These are phyloP conservation scores for Vitis hybrid DNA, from an alignment of 177 flowering plant species.

Conservation along the genomic window DNA sequence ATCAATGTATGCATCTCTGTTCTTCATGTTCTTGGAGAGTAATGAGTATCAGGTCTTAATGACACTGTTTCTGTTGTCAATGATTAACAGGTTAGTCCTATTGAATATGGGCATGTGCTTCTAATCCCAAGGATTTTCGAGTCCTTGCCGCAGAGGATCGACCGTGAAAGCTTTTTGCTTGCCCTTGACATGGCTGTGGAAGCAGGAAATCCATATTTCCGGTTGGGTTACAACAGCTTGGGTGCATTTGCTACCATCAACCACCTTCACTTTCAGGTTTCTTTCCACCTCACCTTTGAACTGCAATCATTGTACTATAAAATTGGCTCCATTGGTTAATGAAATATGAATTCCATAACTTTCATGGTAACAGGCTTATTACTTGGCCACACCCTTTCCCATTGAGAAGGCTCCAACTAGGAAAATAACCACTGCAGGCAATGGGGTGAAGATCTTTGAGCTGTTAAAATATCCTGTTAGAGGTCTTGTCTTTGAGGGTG, in stretches of 20 bases:
- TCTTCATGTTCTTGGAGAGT: not conserved
- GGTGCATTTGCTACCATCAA: constrained; percentile 95
- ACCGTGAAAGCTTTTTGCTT: constrained; percentile 65
- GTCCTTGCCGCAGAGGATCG: constrained; percentile 79
- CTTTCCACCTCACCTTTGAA: not conserved
- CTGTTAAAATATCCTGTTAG: constrained; percentile 70
- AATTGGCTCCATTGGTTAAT: not conserved
- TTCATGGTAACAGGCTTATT: constrained; percentile 61
- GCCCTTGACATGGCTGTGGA: constrained; percentile 77
- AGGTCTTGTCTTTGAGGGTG: constrained; percentile 77
- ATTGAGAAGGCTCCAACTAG: constrained; percentile 70
- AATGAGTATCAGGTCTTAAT: not conserved
- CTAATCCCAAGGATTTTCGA: constrained; percentile 74
- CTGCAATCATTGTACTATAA: not conserved
- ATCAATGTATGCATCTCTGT: constrained; percentile 54
- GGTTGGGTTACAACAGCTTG: constrained; percentile 87
- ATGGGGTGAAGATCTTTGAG: constrained; percentile 51
- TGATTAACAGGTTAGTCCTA: constrained; percentile 74
- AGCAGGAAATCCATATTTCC: constrained; percentile 71
- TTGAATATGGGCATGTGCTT: constrained; percentile 88
- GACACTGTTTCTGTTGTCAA: not conserved
- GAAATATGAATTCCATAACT: not conserved
- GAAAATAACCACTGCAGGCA: constrained; percentile 34
- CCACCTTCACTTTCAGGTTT: constrained; percentile 91
- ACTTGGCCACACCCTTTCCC: constrained; percentile 70